Base-by-base conservation (phyloP, 495 filamentous ascomycete genomes). In the Penicillium psychrofluorescens region DNA sequence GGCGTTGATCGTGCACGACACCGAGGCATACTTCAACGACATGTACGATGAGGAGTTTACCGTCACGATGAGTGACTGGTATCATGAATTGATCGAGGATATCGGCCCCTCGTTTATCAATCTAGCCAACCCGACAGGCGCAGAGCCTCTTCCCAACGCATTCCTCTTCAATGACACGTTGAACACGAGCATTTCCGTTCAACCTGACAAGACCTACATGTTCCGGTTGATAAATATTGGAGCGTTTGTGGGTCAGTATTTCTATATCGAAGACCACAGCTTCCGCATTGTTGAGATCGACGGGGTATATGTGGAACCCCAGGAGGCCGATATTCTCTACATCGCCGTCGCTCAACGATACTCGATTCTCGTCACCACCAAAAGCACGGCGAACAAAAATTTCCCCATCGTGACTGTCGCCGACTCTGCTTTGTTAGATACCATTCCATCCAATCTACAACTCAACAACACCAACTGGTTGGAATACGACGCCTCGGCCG, bases 391-490 rank as follows among this genome's bases (percentile, higher is more conserved):
- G 0, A 62, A 66, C 4, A 64, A 70, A 29, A 90, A 89, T 53
- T 88, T 80, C 53, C 72, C 83, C 8, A 80, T 90, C 56, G 84
- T 51, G 34, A 64, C 56, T 6, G 46, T 64, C 0, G 61, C 51
- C 8, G 66, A 70, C 35, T 63, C 64, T 0, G 35, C 14, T 7
- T 45, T 71, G 11, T 34, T 68, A 16, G 63, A 67, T 31, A 55
- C 28, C 2, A 63, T 67, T n/a, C 44, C 53, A 3, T 40, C 58
- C 1, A 39, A 52, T 8, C 44, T 68, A 2, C 45, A 89, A 48
- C 78, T 79, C 28, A 94, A 94, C 49, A 70, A 79, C 0, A 91
- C 88, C 2, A 83, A 83, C 11, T 91, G 84, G 84, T 75, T 94
- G 0, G 71, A 84, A 8, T 91, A 94, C 52, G 76, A 90, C 57